A percentile compares a stretch with the other conserved stretches of the same genome.
Evolutionary conservation across 2,329 filamentous ascomycete species (phyloP).

Genomic region (Diaporthe australafricana): DNA sequence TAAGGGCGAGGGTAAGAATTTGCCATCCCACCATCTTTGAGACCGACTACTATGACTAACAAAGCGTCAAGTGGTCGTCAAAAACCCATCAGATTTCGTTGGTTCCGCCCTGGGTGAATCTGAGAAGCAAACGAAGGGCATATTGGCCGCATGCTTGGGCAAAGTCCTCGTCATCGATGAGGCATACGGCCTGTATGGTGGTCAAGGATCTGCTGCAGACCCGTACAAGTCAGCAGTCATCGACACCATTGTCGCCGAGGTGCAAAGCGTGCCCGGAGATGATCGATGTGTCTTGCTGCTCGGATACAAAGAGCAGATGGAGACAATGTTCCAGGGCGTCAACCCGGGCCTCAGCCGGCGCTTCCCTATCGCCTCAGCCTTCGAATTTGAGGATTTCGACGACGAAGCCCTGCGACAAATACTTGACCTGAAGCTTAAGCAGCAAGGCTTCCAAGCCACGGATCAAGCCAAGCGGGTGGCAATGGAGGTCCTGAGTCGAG

Average conservation of each 20-base stretch:
- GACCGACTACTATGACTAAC: neutral
- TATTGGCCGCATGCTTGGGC: slow-evolving; percentile 73
- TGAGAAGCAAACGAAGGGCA: slow-evolving; percentile 78
- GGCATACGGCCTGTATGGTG: slow-evolving; percentile 74
- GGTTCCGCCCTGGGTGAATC: slow-evolving; percentile 73
- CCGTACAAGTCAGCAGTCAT: slow-evolving; percentile 73
- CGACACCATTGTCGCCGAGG: slow-evolving; percentile 79
- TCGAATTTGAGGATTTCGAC: slow-evolving; percentile 76
- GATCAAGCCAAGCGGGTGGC: slow-evolving; percentile 64
- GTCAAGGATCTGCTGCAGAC: slow-evolving; percentile 46
- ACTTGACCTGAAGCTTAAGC: slow-evolving; percentile 71
- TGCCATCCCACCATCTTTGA: neutral
- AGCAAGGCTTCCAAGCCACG: slow-evolving; percentile 64
- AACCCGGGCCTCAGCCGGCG: slow-evolving; percentile 77
- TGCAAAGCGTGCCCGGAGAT: slow-evolving; percentile 77
- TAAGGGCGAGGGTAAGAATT: slow-evolving; percentile 70
- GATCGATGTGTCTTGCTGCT: slow-evolving; percentile 79
- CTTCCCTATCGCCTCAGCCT: slow-evolving; percentile 73
- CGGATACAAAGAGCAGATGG: slow-evolving; percentile 78
- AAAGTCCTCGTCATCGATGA: slow-evolving; percentile 87
- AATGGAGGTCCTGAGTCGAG: slow-evolving; percentile 69
- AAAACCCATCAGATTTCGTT: slow-evolving; percentile 81
- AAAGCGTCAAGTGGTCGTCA: slow-evolving; percentile 66
- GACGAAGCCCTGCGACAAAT: slow-evolving; percentile 69
- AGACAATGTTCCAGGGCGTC: slow-evolving; percentile 77